Evolutionary conservation across 805 yeast species (phyloP).

Genomic region (Cyberlindnera saturnus): DNA sequence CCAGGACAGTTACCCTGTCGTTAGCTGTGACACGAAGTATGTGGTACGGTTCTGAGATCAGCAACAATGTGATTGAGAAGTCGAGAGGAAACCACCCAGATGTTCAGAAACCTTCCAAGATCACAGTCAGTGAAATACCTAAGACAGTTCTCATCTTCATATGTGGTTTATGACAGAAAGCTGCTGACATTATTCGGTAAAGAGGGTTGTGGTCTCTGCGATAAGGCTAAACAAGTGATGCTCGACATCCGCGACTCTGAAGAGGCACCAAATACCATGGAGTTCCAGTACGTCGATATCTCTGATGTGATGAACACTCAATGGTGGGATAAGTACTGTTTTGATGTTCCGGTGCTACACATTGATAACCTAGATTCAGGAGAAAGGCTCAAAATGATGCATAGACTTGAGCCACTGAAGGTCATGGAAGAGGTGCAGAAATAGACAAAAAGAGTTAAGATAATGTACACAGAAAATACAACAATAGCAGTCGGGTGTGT

Average conservation of each 20-base stretch:
- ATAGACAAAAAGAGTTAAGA: too few relatives aligned
- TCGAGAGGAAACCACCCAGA: too few relatives aligned
- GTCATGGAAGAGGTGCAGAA: conserved; percentile 42
- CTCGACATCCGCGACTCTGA: conserved; percentile 30
- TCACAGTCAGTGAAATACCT: too few relatives aligned
- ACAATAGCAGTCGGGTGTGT: not conserved
- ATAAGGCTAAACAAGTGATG: conserved; percentile 52
- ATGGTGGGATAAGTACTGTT: conserved; percentile 70
- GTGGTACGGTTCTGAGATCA: too few relatives aligned
- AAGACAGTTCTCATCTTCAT: too few relatives aligned
- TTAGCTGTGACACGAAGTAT: too few relatives aligned
- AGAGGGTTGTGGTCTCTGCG: conserved; percentile 62
- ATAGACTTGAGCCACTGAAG: conserved; percentile 51
- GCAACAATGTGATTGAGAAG: too few relatives aligned
- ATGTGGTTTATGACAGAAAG: conserved; percentile 9
- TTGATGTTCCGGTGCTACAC: conserved; percentile 76
- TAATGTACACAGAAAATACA: too few relatives aligned
- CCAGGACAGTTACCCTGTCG: too few relatives aligned
- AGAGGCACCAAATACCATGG: conserved; percentile 18
- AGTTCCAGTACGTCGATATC: conserved; percentile 47
- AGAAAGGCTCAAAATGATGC: conserved; percentile 58
- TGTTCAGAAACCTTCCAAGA: too few relatives aligned
- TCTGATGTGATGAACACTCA: conserved; percentile 49
- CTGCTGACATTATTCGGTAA: conserved; percentile 60
- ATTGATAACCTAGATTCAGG: conserved; percentile 44